A percentile compares a stretch with the other conserved stretches of the same genome.
Conservation (phyloP, 2,329 filamentous ascomycete species). For the Capronia coronata region DNA sequence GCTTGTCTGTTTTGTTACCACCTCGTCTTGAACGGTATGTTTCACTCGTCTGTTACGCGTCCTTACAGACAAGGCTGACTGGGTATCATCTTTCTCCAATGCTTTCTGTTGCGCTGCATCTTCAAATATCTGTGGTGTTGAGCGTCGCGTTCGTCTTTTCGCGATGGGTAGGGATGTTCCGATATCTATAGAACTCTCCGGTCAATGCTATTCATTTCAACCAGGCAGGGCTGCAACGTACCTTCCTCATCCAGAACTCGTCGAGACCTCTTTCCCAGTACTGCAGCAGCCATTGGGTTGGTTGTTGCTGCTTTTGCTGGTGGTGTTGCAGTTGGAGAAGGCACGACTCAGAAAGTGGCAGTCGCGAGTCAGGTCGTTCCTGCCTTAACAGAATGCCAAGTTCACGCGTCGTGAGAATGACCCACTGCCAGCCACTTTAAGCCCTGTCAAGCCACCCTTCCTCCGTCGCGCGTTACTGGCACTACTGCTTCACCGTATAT, state of each 20-base stretch:
- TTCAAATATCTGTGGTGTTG: constrained; percentile 38
- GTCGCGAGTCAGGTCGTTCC: constrained; percentile 10
- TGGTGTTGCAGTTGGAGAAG: constrained; percentile 19
- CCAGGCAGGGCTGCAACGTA: constrained; percentile 30
- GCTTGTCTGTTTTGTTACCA: constrained; percentile 10
- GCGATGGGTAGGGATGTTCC: constrained; percentile 27
- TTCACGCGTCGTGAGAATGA: constrained; percentile 7
- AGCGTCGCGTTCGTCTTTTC: constrained; percentile 43
- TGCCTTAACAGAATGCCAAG: constrained; percentile 9
- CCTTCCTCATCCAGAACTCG: constrained; percentile 36
- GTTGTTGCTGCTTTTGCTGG: constrained; percentile 36
- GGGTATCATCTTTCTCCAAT: constrained; percentile 15
- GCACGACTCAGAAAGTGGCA: constrained; percentile 14
- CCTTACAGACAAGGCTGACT: constrained; percentile 34
- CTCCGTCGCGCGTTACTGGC: background rate
- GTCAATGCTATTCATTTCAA: constrained; percentile 8
- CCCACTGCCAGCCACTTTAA: constrained; percentile 6
- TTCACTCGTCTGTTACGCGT: constrained; percentile 43
- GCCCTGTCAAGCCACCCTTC: background rate
- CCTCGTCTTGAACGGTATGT: constrained; percentile 37
- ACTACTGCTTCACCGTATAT: constrained; percentile 12
- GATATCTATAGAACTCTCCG: constrained; percentile 15
- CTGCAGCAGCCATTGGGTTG: constrained; percentile 32
- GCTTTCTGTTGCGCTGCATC: constrained; percentile 29
- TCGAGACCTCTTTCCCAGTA: constrained; percentile 42